Evolutionary conservation across 2,329 filamentous ascomycete genomes (phyloP), one percentile per base, ranked within the genome.

Genomic region (Neofusicoccum ribis): DNA sequence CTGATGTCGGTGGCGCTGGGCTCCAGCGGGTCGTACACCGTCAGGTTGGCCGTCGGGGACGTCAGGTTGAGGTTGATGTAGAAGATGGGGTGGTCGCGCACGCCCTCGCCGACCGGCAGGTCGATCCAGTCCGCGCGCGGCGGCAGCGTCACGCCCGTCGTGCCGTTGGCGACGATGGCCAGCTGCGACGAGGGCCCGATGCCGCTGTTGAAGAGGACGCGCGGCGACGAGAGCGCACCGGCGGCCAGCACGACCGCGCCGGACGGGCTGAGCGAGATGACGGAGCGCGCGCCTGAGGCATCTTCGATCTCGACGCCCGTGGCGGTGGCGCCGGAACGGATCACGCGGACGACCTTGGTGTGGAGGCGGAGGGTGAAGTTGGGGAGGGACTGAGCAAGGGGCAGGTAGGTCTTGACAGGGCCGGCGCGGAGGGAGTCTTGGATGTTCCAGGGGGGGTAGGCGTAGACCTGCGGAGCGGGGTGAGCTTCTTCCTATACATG

Each of bases 361-460:
- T 88, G 86, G n/a, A 85, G 85, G 81, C 86, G 86, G 54, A 92
- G 79, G 60, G 85, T 82, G 77, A 92, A 92, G 78, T 91, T 90
- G 44, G 80, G 76, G 66, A 86, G 82, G 44, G 79, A 78, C 52
- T 82, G 80, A 1, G 88, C 88, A 15, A 83, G 81, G 3, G 88
- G 86, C 1, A 92, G 84, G 71, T 92, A 92, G 0, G 90, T 91
- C 7, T 86, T 86, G 73, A 92, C 80, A 11, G 89, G 89, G 1
- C 90, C 90, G 51, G 87, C 87, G 66, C 90, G 82, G 9, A 61
- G 50, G 3, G 70, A 68, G 20, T 65, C 47, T 11, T 66, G 52
- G 14, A 66, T 66, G 34, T 65, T 47, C 34, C 36, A 65, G n/a
- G 63, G 52, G 20, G 63, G 67, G 41, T 68, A 50, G 12, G 65